phyloP scores from a whole-genome alignment of 2,329 filamentous ascomycete species.

The Dactylellina drechsleri region DNA sequence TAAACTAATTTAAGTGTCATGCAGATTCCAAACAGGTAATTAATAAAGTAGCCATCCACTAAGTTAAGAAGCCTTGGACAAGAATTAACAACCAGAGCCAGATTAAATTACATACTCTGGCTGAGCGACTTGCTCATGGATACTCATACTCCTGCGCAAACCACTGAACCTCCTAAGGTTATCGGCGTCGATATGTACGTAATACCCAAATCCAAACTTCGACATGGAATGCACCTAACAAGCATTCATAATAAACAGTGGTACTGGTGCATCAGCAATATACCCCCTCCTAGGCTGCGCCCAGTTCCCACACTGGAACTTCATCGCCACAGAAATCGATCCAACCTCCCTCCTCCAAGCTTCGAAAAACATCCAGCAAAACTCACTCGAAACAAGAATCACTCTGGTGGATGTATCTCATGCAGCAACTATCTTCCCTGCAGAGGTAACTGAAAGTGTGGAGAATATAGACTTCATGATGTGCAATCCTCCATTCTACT shows the following conservation, averaged over 20 bases:
- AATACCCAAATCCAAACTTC: constrained; percentile 4
- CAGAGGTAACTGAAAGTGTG: not conserved
- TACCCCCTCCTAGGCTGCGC: constrained; percentile 79
- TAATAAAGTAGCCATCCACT: not conserved
- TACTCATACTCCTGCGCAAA: constrained; percentile 70
- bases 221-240: not conserved
- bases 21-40: constrained; percentile 57
- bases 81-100: constrained; percentile 60
- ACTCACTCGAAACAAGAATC: constrained; percentile 25
- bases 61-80: too few relatives aligned
- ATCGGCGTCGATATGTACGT: constrained; percentile 77
- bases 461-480: constrained; percentile 80
- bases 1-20: not conserved
- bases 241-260: constrained; percentile 63
- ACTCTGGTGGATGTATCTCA: constrained; percentile 20
- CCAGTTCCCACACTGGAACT: constrained; percentile 28
- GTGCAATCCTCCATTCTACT: constrained; percentile 95
- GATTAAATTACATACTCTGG: constrained; percentile 92
- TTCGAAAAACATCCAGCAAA: constrained; percentile 22
- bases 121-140: constrained; percentile 75
- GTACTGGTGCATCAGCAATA: constrained; percentile 89
- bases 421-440: constrained; percentile 30
- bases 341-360: constrained; percentile 42
- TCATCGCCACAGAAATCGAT: constrained; percentile 52
- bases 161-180: constrained; percentile 67